Percentiles rank a stretch among this genome's conserved stretches.
phyloP scores from a whole-genome alignment of 2,329 filamentous ascomycete species.

The Fusarium sp. region DNA sequence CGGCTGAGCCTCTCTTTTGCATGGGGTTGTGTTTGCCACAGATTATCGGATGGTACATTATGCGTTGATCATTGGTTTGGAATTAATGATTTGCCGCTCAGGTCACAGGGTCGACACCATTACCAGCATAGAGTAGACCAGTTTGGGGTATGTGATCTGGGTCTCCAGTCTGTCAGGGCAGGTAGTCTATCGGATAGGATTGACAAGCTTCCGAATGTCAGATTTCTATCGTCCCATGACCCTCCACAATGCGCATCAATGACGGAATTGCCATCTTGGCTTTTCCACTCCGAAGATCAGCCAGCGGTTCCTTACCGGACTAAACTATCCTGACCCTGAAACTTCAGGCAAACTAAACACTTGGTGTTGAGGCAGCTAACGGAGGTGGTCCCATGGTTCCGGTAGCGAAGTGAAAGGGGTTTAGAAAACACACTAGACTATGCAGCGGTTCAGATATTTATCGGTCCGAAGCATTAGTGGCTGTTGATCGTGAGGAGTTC shows the following conservation, averaged over 20 bases:
- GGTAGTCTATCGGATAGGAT: background rate
- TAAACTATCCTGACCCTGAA: background rate
- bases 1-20: background rate
- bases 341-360: background rate
- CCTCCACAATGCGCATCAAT: background rate
- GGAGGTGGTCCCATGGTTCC: background rate
- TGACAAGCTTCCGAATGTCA: background rate
- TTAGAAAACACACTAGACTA: too few species aligned
- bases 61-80: background rate
- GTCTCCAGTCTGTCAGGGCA: background rate
- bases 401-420: background rate
- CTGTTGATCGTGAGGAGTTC: background rate
- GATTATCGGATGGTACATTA: background rate
- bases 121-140: background rate
- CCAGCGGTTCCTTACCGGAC: background rate
- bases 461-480: background rate
- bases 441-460: fast-evolving
- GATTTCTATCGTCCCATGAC: background rate
- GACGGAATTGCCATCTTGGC: background rate
- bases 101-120: background rate
- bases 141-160: background rate
- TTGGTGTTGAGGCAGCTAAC: background rate
- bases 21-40: background rate
- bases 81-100: background rate
- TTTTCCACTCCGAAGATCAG: background rate